Evolutionary conservation across 805 yeast species (phyloP), one percentile per base, ranked within the genome.

Genomic region (Zygoascus flipseniorum): DNA sequence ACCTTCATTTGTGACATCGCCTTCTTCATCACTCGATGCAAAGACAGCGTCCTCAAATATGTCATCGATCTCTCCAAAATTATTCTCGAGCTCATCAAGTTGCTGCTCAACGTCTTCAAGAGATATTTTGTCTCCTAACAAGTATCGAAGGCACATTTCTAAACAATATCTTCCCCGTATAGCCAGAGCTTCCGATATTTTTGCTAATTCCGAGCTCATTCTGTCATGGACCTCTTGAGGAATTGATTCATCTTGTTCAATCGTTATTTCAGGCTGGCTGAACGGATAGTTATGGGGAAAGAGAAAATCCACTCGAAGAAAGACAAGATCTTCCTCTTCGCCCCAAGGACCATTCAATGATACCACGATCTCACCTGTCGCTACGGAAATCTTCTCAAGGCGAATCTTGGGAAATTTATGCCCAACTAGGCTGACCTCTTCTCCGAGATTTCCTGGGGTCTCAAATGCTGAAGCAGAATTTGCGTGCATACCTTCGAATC

Each of bases 341-440:
- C 79, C 75, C 87, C 89, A 83, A 0, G 89, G 87, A 0, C 97
- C 97, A 58, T 82, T 78, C 51, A 93, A 68, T n/a, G 95, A 82
- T 11, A 93, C 67, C 2, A 82, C 80, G 53, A 90, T 71, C 31
- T 76, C 81, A 43, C 98, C 97, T 0, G 95, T 85, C 0, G 95
- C 81, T 0, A 92, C 95, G 1, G 93, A 83, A 5, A 93, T 89
- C 60, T 82, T 82, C 63, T 92, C 98, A 66, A 93, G 89, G 1
- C 83, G 72, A 2, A 93, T 77, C 60, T 85, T 88, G 0, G 97
- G 96, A 65, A 90, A 89, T 60, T 86, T 87, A 60, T 85, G 89
- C 2, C 96, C 95, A 6, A 89, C 89, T 16, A 80, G 73, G 58
- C 95, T 85, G 1, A 93, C 89, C 67, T 92, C 99, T 67, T 90